Base-by-base conservation (phyloP, 2,329 filamentous ascomycete genomes). In the Dothideomycetes sp. region DNA sequence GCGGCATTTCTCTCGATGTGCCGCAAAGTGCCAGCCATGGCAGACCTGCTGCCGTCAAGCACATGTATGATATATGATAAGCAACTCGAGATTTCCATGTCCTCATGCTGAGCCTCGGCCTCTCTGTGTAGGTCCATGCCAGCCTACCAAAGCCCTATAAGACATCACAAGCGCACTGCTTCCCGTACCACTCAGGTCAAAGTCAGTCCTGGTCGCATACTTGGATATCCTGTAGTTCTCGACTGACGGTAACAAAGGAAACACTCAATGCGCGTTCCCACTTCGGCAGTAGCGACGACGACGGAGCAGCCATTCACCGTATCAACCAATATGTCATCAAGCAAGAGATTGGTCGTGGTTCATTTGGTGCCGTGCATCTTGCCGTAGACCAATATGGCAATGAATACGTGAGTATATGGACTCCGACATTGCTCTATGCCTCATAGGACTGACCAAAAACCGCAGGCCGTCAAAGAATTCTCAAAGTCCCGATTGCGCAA, bases 261-360 rank as follows among this genome's bases (percentile, higher is more conserved):
- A 95, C 89, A 3, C 76, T 94, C 54, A 82, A 95, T 69, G 89
- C 89, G 41, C 79, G 78, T 45, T 88, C 86, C 20, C 80, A 91
- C 57, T 94, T 93, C 62, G 81, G 76, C 46, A 91, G 81, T 54
- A 88, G 87, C 59, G 82, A 89, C 52, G 71, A 81, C 50, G 86
- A 94, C 55, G 87, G 87, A 18, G 74, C 71, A 36, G 79, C 82
- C 3, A 79, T 93, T 56, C 85, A 93, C 57, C 76, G 79, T 44
- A 89, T 96, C 65, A 96, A 96, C 60, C 89, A 96, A 64, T 98
- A 96, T 61, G 72, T 82, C 44, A 91, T 98, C 56, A 80, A 83
- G 60, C 83, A 94, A 59, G 89, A 96, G 68, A 95, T 98, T 53
- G 91, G 91, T n/a, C 74, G 87, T 49, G 91, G 91, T 13, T 96